Conservation (phyloP, 2,329 filamentous ascomycete species). For the Talaromyces funiculosus region DNA sequence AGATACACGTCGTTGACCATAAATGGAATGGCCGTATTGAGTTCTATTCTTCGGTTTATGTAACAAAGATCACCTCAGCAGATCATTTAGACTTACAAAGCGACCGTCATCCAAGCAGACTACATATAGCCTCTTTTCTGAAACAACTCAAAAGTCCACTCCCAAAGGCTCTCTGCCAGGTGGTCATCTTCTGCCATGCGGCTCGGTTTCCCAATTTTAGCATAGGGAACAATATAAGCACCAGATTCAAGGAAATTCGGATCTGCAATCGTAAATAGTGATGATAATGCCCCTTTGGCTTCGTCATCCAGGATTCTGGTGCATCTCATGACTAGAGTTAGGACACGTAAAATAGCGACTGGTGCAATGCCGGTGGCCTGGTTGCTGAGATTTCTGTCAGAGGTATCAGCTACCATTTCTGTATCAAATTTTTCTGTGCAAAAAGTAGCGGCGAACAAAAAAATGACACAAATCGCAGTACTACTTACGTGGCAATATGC, state of each 20-base stretch:
- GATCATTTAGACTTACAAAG: neutral
- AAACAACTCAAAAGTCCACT: neutral
- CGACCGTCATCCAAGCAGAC: neutral
- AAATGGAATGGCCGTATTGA: neutral
- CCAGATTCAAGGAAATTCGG: neutral
- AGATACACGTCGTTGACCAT: neutral
- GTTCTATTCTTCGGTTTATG: neutral
- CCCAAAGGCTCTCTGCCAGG: neutral
- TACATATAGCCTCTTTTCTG: neutral
- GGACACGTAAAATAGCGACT: neutral
- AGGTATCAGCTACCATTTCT: neutral
- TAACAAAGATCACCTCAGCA: neutral
- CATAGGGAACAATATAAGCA: neutral
- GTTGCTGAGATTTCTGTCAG: neutral
- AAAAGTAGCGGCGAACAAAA: neutral
- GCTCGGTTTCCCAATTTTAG: neutral
- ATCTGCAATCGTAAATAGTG: neutral
- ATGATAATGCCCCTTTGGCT: neutral
- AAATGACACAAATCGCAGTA: neutral
- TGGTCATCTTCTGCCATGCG: neutral
- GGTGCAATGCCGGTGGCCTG: neutral
- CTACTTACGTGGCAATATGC: neutral
- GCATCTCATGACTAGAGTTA: neutral
- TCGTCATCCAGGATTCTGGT: neutral
- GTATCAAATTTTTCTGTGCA: neutral